Evolutionary conservation across 2,329 filamentous ascomycete genomes (phyloP).

Genomic region (Pseudogymnoascus verrucosus): DNA sequence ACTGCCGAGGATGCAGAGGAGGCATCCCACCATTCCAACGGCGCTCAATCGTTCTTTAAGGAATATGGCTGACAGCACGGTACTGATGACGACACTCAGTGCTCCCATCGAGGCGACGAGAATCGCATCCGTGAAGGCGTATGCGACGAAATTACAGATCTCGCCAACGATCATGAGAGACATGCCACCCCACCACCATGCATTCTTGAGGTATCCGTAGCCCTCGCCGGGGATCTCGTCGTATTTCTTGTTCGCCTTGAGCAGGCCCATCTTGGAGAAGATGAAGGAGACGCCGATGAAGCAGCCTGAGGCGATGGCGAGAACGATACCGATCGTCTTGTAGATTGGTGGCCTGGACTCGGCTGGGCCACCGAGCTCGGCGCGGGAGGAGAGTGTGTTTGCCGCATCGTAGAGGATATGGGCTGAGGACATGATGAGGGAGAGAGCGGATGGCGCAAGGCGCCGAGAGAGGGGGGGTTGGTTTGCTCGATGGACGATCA

Average conservation of each 20-base stretch:
- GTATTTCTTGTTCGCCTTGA: conserved; percentile 93
- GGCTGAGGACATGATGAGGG: neutral
- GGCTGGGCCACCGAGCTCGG: neutral
- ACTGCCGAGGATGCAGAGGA: conserved; percentile 87
- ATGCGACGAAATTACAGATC: conserved; percentile 94
- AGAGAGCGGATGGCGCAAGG: neutral
- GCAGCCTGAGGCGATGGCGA: conserved; percentile 78
- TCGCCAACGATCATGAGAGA: conserved; percentile 94
- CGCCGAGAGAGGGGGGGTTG: neutral
- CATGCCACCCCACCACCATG: conserved; percentile 95
- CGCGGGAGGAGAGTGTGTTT: neutral
- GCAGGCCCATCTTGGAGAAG: conserved; percentile 83
- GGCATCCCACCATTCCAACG: conserved; percentile 92
- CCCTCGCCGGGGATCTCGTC: conserved; percentile 92
- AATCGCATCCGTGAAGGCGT: conserved; percentile 94
- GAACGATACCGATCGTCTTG: conserved; percentile 77
- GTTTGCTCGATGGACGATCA: neutral
- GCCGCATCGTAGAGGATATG: neutral
- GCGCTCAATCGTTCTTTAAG: conserved; percentile 92
- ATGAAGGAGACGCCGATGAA: conserved; percentile 97
- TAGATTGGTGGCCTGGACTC: conserved; percentile 39
- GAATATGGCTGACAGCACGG: conserved; percentile 86
- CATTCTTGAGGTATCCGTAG: conserved; percentile 93
- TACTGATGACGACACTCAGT: conserved; percentile 84
- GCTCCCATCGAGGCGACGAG: conserved; percentile 88